Evolutionary conservation across 2,329 filamentous ascomycete species (phyloP).

Genomic region (Cercospora sojina): DNA sequence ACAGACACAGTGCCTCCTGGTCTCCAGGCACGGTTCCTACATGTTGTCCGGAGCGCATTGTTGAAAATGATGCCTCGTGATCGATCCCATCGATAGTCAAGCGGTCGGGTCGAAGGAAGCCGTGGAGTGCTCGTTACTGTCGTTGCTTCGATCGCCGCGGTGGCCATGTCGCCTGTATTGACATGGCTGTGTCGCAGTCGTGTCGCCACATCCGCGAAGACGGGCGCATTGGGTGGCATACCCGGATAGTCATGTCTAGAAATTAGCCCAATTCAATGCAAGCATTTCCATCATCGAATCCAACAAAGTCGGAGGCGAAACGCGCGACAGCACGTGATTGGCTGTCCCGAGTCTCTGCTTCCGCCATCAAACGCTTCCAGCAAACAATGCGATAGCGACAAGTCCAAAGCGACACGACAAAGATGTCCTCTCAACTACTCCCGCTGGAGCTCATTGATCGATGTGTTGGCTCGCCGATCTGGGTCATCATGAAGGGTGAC

Average conservation of each 20-base stretch:
- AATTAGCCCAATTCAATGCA: not conserved
- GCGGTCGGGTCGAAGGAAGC: slow-evolving; percentile 30
- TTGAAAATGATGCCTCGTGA: slow-evolving; percentile 33
- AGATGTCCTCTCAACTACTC: slow-evolving; percentile 38
- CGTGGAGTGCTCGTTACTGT: slow-evolving; percentile 12
- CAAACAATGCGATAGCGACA: slow-evolving; percentile 5
- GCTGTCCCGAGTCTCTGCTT: not conserved
- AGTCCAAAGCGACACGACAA: not conserved
- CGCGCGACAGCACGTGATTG: not conserved
- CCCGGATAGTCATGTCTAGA: slow-evolving; percentile 15
- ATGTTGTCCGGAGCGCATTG: slow-evolving; percentile 12
- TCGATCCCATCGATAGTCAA: slow-evolving; percentile 33
- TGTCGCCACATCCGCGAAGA: slow-evolving; percentile 20
- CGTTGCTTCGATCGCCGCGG: not conserved
- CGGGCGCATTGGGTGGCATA: slow-evolving; percentile 20
- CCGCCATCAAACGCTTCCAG: not conserved
- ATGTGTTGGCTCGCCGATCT: slow-evolving; percentile 95
- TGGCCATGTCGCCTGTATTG: slow-evolving; percentile 12
- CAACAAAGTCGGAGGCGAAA: not conserved
- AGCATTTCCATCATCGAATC: not conserved
- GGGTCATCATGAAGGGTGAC: slow-evolving; percentile 99
- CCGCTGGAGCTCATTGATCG: slow-evolving; percentile 88
- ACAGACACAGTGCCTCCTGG: not conserved
- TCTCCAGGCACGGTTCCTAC: slow-evolving; percentile 1
- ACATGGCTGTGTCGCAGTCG: slow-evolving; percentile 18